Conservation (phyloP, 176 grass and related monocot genomes). For the Thalia dealbata region DNA sequence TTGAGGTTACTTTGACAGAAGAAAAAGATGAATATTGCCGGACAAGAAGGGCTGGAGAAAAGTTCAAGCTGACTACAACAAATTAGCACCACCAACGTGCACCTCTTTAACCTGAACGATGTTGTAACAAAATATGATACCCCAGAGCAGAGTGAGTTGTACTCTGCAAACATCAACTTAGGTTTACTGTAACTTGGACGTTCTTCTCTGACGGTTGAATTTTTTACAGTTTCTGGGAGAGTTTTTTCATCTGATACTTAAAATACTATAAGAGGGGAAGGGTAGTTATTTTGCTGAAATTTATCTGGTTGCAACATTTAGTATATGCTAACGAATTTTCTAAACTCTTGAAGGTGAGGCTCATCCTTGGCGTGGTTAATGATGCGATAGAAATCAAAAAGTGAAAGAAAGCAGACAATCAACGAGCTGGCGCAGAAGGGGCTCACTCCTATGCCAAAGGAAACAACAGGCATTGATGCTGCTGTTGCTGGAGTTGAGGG, state of each 20-base stretch:
- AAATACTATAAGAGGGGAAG: slow-evolving; percentile 63
- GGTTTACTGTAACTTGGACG: background rate
- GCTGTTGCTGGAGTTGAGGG: slow-evolving; percentile 45
- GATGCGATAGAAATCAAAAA: slow-evolving; percentile 50
- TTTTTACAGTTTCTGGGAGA: slow-evolving; percentile 58
- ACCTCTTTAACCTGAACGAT: slow-evolving; percentile 61
- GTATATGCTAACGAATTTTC: background rate
- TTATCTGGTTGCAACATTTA: background rate
- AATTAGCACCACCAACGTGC: slow-evolving; percentile 80
- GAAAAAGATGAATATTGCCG: slow-evolving; percentile 59
- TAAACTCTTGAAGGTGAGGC: slow-evolving; percentile 45
- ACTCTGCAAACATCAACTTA: too few relatives aligned
- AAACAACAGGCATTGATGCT: slow-evolving; percentile 29
- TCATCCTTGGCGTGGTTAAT: slow-evolving; percentile 51
- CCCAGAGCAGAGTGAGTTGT: slow-evolving; percentile 66
- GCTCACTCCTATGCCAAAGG: slow-evolving; percentile 61
- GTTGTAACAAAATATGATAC: slow-evolving; percentile 73
- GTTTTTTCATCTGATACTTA: slow-evolving; percentile 49
- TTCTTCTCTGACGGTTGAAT: background rate
- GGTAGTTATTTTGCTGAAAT: slow-evolving; percentile 22
- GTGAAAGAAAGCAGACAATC: slow-evolving; percentile 63
- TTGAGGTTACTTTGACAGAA: slow-evolving; percentile 45
- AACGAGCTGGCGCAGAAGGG: slow-evolving; percentile 42
- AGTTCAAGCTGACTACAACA: slow-evolving; percentile 77
- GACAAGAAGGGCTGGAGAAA: slow-evolving; percentile 81